phyloP scores from a whole-genome alignment of 2,329 filamentous ascomycete genomes.

The Endothia cerciana region DNA sequence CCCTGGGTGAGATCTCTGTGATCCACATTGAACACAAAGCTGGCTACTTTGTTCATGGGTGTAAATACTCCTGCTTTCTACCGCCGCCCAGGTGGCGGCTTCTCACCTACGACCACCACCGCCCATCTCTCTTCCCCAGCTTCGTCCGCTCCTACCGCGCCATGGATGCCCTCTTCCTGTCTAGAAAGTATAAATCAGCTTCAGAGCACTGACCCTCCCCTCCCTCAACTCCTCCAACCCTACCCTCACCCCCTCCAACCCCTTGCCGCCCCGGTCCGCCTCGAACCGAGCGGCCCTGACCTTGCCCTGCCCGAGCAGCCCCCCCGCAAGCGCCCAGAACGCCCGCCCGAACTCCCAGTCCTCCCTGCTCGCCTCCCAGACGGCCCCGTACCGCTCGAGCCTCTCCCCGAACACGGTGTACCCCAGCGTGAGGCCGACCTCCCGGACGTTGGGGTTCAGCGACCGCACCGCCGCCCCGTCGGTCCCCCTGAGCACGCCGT shows the following conservation, averaged over 20 bases:
- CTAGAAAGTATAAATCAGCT: constrained; percentile 44
- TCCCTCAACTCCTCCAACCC: constrained; percentile 39
- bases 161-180: background rate
- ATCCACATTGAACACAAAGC: too few species aligned
- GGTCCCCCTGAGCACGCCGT: constrained; percentile 3
- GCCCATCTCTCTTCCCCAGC: background rate
- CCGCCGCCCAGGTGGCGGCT: background rate
- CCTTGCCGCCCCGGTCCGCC: constrained; percentile 36
- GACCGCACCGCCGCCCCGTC: constrained; percentile 37
- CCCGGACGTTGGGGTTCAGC: constrained; percentile 42
- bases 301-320: constrained; percentile 40
- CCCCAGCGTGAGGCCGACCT: constrained; percentile 34
- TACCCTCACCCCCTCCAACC: constrained; percentile 38
- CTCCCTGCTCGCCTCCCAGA: constrained; percentile 29
- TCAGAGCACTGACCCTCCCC: constrained; percentile 42
- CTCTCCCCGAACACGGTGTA: constrained; percentile 42
- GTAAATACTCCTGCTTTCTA: background rate
- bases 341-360: constrained; percentile 40
- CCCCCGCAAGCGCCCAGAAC: constrained; percentile 40
- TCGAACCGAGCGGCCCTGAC: constrained; percentile 39
- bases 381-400: constrained; percentile 27
- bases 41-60: background rate
- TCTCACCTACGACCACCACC: background rate
- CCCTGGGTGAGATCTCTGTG: too few species aligned
- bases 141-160: background rate